phyloP scores from a whole-genome alignment of 768 basidiomycete species.

The Suillus occidentalis region DNA sequence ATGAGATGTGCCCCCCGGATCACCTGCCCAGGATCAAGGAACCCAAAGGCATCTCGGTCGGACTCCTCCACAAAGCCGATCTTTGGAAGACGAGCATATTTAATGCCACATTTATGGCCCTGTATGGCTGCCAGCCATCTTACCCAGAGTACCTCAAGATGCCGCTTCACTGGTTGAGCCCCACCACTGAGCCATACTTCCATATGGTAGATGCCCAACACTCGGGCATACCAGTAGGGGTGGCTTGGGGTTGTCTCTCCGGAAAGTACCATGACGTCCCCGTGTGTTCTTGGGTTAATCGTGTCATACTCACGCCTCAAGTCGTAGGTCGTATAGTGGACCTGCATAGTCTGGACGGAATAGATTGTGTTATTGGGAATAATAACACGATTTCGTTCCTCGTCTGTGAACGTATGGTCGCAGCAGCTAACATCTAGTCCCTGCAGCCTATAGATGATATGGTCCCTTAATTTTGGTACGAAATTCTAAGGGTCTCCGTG shows the following conservation, averaged over 20 bases:
- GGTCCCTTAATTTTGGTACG: not conserved
- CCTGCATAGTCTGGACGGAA: conserved; percentile 3
- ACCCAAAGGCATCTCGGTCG: too few relatives aligned
- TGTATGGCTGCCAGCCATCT: too few relatives aligned
- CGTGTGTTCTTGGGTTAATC: too few relatives aligned
- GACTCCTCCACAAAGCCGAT: too few relatives aligned
- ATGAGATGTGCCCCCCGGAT: too few relatives aligned
- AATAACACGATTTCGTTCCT: conserved; percentile 14
- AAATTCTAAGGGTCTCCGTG: conserved; percentile 5
- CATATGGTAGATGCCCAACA: conserved; percentile 21
- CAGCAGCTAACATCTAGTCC: not conserved
- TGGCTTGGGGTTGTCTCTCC: not conserved
- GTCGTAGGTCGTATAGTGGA: conserved; percentile 16
- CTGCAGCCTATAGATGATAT: conserved; percentile 7
- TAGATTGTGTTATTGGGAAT: conserved; percentile 18
- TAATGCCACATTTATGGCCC: too few relatives aligned
- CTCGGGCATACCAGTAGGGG: conserved; percentile 6
- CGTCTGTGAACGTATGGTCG: conserved; percentile 3
- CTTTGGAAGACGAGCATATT: too few relatives aligned
- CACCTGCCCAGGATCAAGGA: too few relatives aligned
- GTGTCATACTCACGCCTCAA: too few relatives aligned
- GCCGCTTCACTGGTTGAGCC: too few relatives aligned
- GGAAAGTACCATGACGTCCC: too few relatives aligned
- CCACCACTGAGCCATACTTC: conserved; percentile 4
- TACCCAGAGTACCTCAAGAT: too few relatives aligned